These are phyloP conservation scores for Ophiostoma tasmaniense DNA, from an alignment of 2,329 filamentous ascomycete genomes.

Conservation along the genomic window DNA sequence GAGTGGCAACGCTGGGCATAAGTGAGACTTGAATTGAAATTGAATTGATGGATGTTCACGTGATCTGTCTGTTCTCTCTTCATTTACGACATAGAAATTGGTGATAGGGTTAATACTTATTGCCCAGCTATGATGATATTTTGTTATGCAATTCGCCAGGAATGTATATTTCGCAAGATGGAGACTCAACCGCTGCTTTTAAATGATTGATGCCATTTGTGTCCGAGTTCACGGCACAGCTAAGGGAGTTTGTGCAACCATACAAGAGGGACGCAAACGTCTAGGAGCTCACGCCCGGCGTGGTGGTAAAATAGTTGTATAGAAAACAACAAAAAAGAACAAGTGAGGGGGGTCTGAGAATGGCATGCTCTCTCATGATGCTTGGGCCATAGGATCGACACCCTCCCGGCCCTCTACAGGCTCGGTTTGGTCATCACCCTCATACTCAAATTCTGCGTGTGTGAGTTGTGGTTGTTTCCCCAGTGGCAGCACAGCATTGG, in stretches of 20 bases:
- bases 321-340: not conserved
- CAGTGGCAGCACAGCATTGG: too few relatives aligned
- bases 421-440: constrained; percentile 19
- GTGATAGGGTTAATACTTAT: not conserved
- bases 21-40: not conserved
- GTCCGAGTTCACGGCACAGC: not conserved
- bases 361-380: not conserved
- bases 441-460: constrained; percentile 29
- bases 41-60: not conserved
- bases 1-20: not conserved
- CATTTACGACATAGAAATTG: not conserved
- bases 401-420: constrained; percentile 14
- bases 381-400: not conserved
- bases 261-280: not conserved
- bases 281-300: too few relatives aligned
- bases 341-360: too few relatives aligned
- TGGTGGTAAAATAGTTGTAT: not conserved
- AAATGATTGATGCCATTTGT: not conserved
- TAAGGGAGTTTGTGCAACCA: not conserved
- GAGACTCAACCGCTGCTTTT: not conserved
- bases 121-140: not conserved
- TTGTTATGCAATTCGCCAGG: not conserved
- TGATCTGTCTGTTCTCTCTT: not conserved
- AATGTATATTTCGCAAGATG: not conserved
- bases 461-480: not conserved